A percentile compares a stretch with the other conserved stretches of the same genome.
Evolutionary conservation across 345 rosid genomes (phyloP).

Genomic region (Sonneratia alba): DNA sequence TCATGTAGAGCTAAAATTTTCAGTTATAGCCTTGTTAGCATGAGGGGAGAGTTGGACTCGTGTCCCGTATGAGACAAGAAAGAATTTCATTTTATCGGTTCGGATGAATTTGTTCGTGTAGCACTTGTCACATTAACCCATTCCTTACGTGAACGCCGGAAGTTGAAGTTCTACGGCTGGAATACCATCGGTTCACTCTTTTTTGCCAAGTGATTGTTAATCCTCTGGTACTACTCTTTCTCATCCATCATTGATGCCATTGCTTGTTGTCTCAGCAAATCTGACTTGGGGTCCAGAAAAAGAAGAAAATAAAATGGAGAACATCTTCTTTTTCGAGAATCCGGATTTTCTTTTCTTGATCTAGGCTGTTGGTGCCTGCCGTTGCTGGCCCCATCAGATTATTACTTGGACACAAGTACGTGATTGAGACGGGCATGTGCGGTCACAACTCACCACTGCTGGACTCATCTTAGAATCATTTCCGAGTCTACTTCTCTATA

Average conservation of each 20-base stretch:
- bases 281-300: not conserved
- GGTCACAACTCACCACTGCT: not conserved
- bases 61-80: not conserved
- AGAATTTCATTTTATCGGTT: not conserved
- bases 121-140: not conserved
- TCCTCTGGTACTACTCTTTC: not conserved
- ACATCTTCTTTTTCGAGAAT: not conserved
- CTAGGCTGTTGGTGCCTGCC: not conserved
- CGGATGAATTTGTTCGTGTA: not conserved
- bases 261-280: not conserved
- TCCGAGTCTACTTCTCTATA: not conserved
- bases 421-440: conserved; percentile 2
- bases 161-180: not conserved
- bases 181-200: not conserved
- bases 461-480: conserved; percentile 1
- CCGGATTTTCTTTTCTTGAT: not conserved
- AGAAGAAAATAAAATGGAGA: not conserved
- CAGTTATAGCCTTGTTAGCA: not conserved
- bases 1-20: not conserved
- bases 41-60: not conserved
- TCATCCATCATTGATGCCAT: not conserved
- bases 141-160: not conserved
- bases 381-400: not conserved
- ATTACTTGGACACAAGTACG: not conserved
- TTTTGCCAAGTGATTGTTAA: not conserved